Base-by-base conservation (phyloP, 352 stramenopile species). In the Phytophthora ohioensis region DNA sequence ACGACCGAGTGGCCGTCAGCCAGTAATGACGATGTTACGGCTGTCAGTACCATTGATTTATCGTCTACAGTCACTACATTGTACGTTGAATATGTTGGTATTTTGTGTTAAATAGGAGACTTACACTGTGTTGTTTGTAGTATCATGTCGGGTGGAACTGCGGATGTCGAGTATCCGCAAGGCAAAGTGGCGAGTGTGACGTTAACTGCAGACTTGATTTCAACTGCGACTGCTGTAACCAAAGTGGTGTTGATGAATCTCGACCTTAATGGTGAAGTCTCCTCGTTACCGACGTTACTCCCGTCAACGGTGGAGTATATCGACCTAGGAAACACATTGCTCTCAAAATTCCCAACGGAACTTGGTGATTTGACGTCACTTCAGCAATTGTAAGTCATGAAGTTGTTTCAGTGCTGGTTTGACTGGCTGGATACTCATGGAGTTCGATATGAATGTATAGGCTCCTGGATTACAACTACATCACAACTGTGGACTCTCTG, bases 171-270 rank as follows among this genome's bases (percentile, higher is more conserved):
- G n/a, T 80, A 73, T n/a, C 68, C 71, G 9, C 69, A 77, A 63
- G 64, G 64, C 31, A 81, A 79, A 64, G 74, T 81, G 54, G 71
- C 71, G 55, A 69, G 55, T 48, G 41, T 79, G 38, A 68, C 64
- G 4, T 64, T 81, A 11, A 67, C 31, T 2, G 35, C 48, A 34
- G 67, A 57, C 48, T 69, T 75, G 21, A 67, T 81, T 36, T 69
- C 57, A 12, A 48, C 43, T 1, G 67, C 59, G 17, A 68, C 57
- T 8, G 39, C 30, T 13, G 55, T 81, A 35, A 75, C 61, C 41
- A 61, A 67, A 4, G 74, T 81, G 15, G 38, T 69, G 62, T 47
- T 81, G 17, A 34, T 57, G 43, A 81, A 79, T 48, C n/a, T 81
- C 47, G 63, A 72, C 31, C 48, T 81, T 1, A 10, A 48, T 8